Evolutionary conservation across 31 red algal species (phyloP).

Genomic region (Porphyra umbilicalis): DNA sequence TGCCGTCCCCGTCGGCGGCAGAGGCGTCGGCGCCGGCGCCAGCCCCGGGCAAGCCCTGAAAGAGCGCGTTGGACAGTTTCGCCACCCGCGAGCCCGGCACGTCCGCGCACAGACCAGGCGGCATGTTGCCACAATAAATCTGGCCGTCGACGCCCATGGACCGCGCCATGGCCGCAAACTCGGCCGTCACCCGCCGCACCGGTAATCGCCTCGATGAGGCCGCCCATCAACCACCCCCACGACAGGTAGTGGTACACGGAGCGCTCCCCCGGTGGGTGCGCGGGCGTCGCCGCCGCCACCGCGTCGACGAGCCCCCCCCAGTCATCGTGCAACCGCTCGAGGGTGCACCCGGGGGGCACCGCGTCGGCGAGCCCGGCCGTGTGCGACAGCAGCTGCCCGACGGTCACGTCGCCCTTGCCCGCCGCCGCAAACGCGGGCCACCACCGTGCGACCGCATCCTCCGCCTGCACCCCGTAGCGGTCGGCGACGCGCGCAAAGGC

Average conservation of each 20-base stretch:
- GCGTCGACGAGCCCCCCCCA: slow-evolving; percentile 49
- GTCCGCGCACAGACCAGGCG: slow-evolving; percentile 13
- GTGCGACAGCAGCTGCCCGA: slow-evolving; percentile 41
- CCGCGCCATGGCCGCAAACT: slow-evolving; percentile 10
- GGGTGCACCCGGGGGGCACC: slow-evolving; percentile 21
- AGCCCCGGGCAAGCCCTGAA: background rate
- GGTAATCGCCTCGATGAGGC: slow-evolving; percentile 29
- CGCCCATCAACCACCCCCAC: slow-evolving; percentile 64
- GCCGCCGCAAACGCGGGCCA: slow-evolving; percentile 37
- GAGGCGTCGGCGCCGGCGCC: background rate
- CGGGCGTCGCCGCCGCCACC: slow-evolving; percentile 21
- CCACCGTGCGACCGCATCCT: slow-evolving; percentile 13
- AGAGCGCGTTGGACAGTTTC: background rate
- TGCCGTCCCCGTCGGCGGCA: background rate
- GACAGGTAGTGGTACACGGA: slow-evolving; percentile 47
- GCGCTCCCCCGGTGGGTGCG: slow-evolving; percentile 15
- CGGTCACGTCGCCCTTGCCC: slow-evolving; percentile 24
- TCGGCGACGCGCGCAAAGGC: slow-evolving; percentile 29
- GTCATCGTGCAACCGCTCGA: slow-evolving; percentile 31
- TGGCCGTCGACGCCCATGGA: slow-evolving; percentile 13
- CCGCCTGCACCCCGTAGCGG: slow-evolving; percentile 12
- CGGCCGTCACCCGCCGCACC: slow-evolving; percentile 13
- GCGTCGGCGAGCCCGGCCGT: slow-evolving; percentile 44
- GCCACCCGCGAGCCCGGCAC: slow-evolving; percentile 11
- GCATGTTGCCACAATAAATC: slow-evolving; percentile 32